Evolutionary conservation across 371 early-diverging fungal species (phyloP).

Genomic region (Apophysomyces variabilis): DNA sequence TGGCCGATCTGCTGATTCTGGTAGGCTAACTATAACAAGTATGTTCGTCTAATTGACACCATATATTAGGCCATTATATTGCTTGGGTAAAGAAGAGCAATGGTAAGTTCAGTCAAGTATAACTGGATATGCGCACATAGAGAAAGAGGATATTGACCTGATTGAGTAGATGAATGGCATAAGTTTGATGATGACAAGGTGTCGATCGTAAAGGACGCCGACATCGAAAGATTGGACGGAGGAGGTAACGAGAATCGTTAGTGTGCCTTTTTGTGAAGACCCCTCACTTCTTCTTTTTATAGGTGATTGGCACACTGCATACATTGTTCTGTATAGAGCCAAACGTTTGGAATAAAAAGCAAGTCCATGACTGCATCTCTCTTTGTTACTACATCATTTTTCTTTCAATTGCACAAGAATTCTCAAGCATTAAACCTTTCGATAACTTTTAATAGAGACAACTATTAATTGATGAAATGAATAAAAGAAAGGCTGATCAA

Average conservation of each 20-base stretch:
- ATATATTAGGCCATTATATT: constrained; percentile 82
- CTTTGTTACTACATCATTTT: too few relatives aligned
- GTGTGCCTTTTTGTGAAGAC: neutral
- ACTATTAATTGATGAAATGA: too few relatives aligned
- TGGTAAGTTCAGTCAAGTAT: constrained; percentile 20
- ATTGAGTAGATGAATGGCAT: constrained; percentile 73
- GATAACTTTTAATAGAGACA: too few relatives aligned
- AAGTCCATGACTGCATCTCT: too few relatives aligned
- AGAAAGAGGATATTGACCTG: neutral
- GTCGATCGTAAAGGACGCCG: constrained; percentile 79
- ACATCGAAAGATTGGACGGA: constrained; percentile 91
- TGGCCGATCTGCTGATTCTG: constrained; percentile 85
- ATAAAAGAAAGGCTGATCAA: too few relatives aligned
- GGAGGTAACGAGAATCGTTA: constrained; percentile 57
- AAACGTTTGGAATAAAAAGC: constrained; percentile 47
- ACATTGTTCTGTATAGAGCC: constrained; percentile 79
- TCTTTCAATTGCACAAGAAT: too few relatives aligned
- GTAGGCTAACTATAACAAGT: constrained; percentile 17
- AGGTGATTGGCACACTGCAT: constrained; percentile 86
- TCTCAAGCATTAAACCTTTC: too few relatives aligned
- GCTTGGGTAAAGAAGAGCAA: constrained; percentile 83
- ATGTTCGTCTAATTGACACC: neutral
- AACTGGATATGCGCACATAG: neutral
- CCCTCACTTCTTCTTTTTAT: neutral
- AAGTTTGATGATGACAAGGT: constrained; percentile 98